Percentiles rank a stretch among this genome's conserved stretches.
These are phyloP conservation scores for Lactarius vividus DNA, from an alignment of 768 basidiomycete genomes.

Conservation along the genomic window DNA sequence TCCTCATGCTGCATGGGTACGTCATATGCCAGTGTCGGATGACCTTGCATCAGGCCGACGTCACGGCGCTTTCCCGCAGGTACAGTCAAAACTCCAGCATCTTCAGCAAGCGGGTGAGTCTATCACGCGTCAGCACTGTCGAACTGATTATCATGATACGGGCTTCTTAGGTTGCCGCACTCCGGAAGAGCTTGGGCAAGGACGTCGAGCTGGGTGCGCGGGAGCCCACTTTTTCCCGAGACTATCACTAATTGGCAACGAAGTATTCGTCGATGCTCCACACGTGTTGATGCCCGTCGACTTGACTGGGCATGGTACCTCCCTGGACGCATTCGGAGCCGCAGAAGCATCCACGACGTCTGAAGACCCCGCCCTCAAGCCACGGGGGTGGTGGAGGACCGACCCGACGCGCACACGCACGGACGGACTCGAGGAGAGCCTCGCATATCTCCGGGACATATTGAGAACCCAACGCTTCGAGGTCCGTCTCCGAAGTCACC, in stretches of 20 bases:
- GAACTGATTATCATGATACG: background rate
- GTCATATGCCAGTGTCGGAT: background rate
- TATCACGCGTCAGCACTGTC: constrained; percentile 3
- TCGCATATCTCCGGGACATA: constrained; percentile 53
- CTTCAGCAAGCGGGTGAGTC: constrained; percentile 64
- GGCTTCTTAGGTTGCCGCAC: constrained; percentile 55
- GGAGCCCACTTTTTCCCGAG: background rate
- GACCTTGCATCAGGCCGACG: background rate
- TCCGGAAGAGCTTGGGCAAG: constrained; percentile 62
- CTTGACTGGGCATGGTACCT: constrained; percentile 37
- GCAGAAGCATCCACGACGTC: constrained; percentile 35
- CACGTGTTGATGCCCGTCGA: constrained; percentile 66
- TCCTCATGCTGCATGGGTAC: constrained; percentile 24
- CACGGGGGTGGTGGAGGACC: constrained; percentile 71
- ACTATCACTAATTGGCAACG: background rate
- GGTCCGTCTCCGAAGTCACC: constrained; percentile 41
- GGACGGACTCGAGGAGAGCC: constrained; percentile 55
- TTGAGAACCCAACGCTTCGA: constrained; percentile 61
- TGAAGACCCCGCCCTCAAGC: constrained; percentile 51
- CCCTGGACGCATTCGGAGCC: constrained; percentile 41
- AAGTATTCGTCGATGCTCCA: constrained; percentile 76
- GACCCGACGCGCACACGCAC: constrained; percentile 51
- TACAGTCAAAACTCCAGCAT: constrained; percentile 66
- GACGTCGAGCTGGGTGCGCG: constrained; percentile 57
- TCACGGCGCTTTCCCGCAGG: constrained; percentile 35